A percentile compares a stretch with the other conserved stretches of the same genome.
These are phyloP conservation scores for Pistacia integerrima DNA, from an alignment of 345 rosid species.

Conservation along the genomic window DNA sequence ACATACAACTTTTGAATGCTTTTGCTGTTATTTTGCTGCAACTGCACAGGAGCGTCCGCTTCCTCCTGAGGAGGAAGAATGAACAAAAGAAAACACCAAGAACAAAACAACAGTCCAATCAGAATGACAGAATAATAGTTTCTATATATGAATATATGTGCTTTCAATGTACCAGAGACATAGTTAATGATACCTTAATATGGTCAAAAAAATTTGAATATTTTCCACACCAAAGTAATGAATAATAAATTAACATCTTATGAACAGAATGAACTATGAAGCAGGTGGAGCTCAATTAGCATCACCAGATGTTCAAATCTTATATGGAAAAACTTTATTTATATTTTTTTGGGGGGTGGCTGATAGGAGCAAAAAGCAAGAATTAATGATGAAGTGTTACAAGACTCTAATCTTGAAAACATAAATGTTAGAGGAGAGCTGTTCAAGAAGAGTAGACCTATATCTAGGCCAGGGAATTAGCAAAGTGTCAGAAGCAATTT, in stretches of 20 bases:
- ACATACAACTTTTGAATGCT: conserved; percentile 35
- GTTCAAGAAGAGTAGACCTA: too few relatives aligned
- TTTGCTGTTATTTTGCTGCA: conserved; percentile 20
- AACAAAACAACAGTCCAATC: conserved; percentile 16
- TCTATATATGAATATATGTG: neutral
- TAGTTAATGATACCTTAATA: neutral
- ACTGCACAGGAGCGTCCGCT: conserved; percentile 31
- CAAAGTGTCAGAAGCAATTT: too few relatives aligned
- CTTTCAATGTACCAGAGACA: neutral
- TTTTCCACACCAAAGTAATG: neutral
- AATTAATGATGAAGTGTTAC: too few relatives aligned
- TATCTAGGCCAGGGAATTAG: too few relatives aligned
- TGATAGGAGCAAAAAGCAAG: too few relatives aligned
- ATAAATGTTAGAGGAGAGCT: too few relatives aligned
- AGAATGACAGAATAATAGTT: neutral
- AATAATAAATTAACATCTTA: neutral
- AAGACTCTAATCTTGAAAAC: too few relatives aligned
- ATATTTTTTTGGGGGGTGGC: too few relatives aligned
- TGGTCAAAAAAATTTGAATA: neutral
- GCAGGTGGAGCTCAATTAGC: neutral
- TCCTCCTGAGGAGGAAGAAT: conserved; percentile 31
- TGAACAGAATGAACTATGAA: neutral
- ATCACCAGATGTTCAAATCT: too few relatives aligned
- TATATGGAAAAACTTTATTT: too few relatives aligned
- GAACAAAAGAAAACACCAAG: conserved; percentile 9